Base-by-base conservation (phyloP, 106 monocot species). In the Amphibolis antarctica region DNA sequence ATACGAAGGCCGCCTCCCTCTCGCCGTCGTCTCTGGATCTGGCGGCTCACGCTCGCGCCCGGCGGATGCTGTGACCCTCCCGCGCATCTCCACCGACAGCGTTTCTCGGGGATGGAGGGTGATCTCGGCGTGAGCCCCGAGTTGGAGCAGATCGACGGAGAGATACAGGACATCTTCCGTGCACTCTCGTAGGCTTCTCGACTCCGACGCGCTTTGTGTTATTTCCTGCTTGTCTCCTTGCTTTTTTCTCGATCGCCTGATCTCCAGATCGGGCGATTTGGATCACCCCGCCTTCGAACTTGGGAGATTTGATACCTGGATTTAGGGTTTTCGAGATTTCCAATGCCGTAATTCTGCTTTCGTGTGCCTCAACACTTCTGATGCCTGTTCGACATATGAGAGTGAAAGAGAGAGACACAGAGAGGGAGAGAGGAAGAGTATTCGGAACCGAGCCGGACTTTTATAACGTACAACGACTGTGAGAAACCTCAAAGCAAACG, bases 131-230 rank as follows among this genome's bases (percentile, higher is more conserved):
- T 88, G 79, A 84, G 76, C 48, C 62, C 84, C 15, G 84, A 84
- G 69, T 63, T 84, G 65, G 88, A 88, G 74, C 81, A 79, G 88
- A 81, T 88, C 53, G 70, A 79, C 28, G 84, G 88, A 28, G 76
- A 88, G 74, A 88, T 88, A 67, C 71, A 63, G 48, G 88, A 88
- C 65, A 79, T 81, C 27, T 83, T 88, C 65, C 84, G 84, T 10
- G 84, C 79, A 49, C 88, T 88, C 31, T 43, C 76, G 88, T 88
- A 59, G 81, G 81, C 60, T 56, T 0, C 1, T n/a, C 42, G 20
- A 11, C 66, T 48, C 19, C 17, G 0, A 47, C n/a, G 9, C 47
- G 53, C n/a, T 59, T 17, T 50, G 28, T 15, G 42, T 11, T 14
- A 17, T 22, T 28, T 46, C n/a, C 18, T 44, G 20, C 18, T 11